Conservation (phyloP, 352 stramenopile species). For the Globisporangium abappressorium region DNA sequence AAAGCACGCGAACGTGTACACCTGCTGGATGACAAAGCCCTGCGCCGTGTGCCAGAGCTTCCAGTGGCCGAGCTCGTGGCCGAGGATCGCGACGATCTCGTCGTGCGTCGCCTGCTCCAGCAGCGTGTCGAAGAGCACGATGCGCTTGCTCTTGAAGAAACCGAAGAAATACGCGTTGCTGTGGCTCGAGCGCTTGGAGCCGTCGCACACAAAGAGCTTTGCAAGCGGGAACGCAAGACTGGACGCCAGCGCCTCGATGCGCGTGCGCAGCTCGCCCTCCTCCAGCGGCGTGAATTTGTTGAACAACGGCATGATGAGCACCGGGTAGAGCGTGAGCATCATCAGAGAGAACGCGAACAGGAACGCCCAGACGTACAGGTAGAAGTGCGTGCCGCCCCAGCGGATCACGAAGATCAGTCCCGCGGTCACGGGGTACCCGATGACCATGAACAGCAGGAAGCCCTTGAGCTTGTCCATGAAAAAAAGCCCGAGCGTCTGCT, state of each 20-base stretch:
- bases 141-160: conserved; percentile 97
- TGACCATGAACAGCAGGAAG: conserved; percentile 83
- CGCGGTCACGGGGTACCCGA: conserved; percentile 63
- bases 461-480: conserved; percentile 95
- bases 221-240: conserved; percentile 94
- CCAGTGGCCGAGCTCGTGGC: conserved; percentile 97
- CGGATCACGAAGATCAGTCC: conserved; percentile 70
- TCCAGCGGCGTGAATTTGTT: conserved; percentile 93
- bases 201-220: conserved; percentile 98
- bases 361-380: conserved; percentile 95
- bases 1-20: conserved; percentile 72
- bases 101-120: conserved; percentile 90
- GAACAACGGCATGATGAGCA: conserved; percentile 97
- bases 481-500: conserved; percentile 93
- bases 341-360: conserved; percentile 92
- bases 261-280: conserved; percentile 86
- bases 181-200: conserved; percentile 94
- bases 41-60: conserved; percentile 94
- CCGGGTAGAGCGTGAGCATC: conserved; percentile 96
- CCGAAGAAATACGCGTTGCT: conserved; percentile 90
- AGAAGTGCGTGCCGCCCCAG: conserved; percentile 71
- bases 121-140: conserved; percentile 97
- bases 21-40: conserved; percentile 93
- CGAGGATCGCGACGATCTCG: conserved; percentile 96
- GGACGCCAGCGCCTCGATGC: conserved; percentile 92